These are phyloP conservation scores for Bipolaris oryzae DNA, from an alignment of 2,329 filamentous ascomycete genomes.

Conservation along the genomic window DNA sequence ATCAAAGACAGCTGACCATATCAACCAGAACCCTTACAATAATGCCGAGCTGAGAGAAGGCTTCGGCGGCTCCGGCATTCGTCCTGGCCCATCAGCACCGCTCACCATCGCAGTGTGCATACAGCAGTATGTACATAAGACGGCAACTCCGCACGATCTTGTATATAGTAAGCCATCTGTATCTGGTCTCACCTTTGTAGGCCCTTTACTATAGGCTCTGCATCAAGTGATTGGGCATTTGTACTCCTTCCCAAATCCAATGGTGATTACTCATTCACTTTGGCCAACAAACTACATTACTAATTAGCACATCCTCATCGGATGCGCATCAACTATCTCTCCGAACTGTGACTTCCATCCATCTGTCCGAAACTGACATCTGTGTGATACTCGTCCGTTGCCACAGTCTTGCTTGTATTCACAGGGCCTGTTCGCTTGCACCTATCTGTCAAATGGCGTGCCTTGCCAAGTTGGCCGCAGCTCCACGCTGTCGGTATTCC, in stretches of 20 bases:
- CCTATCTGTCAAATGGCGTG: constrained; percentile 6
- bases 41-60: background rate
- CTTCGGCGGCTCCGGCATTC: background rate
- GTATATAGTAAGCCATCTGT: background rate
- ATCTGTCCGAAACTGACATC: background rate
- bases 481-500: constrained; percentile 4
- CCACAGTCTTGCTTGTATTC: constrained; percentile 5
- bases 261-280: constrained; percentile 16
- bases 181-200: too few relatives aligned
- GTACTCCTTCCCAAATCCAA: background rate
- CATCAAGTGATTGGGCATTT: too few relatives aligned
- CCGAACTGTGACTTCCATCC: constrained; percentile 11
- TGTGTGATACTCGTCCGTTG: constrained; percentile 5
- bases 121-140: too few relatives aligned
- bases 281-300: constrained; percentile 11
- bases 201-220: too few relatives aligned
- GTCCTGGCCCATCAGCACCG: background rate
- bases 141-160: background rate
- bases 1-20: background rate
- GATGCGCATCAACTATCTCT: constrained; percentile 9
- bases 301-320: constrained; percentile 15
- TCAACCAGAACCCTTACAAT: background rate
- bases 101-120: background rate
- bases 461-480: constrained; percentile 10
- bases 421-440: constrained; percentile 11